These are phyloP conservation scores for Rhodamnia rubescens DNA, from an alignment of 345 rosid genomes.

Conservation along the genomic window DNA sequence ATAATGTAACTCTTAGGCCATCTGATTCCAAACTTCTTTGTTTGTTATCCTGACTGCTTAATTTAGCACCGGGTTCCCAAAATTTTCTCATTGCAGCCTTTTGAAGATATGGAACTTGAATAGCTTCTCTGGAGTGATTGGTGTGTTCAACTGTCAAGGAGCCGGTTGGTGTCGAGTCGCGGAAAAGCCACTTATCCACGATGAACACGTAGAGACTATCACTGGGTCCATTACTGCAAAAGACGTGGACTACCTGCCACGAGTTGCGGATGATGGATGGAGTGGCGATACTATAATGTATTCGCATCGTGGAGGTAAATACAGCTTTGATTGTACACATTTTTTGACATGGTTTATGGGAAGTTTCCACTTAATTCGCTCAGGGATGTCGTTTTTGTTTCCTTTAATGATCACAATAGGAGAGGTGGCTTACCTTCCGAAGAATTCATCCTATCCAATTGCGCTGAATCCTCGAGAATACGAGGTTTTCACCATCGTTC, in stretches of 20 bases:
- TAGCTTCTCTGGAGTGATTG: slow-evolving; percentile 8
- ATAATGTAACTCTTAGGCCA: not conserved
- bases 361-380: not conserved
- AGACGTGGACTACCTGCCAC: slow-evolving; percentile 10
- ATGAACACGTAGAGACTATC: slow-evolving; percentile 8
- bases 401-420: not conserved
- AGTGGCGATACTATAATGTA: slow-evolving; percentile 11
- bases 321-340: not conserved
- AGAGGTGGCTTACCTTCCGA: not conserved
- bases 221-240: slow-evolving; percentile 9
- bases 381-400: not conserved
- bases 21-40: not conserved
- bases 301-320: slow-evolving; percentile 10
- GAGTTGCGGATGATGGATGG: slow-evolving; percentile 2
- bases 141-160: slow-evolving; percentile 19
- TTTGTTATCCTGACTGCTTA: not conserved
- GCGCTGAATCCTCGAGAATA: slow-evolving; percentile 19
- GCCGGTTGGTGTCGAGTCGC: slow-evolving; percentile 11
- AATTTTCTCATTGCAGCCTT: not conserved
- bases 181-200: not conserved
- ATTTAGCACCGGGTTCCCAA: not conserved
- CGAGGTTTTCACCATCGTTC: slow-evolving; percentile 28
- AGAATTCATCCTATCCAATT: not conserved
- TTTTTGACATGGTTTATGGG: not conserved
- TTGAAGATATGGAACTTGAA: not conserved